Conservation (phyloP, 495 filamentous ascomycete species). For the Aspergillus mulundensis region DNA sequence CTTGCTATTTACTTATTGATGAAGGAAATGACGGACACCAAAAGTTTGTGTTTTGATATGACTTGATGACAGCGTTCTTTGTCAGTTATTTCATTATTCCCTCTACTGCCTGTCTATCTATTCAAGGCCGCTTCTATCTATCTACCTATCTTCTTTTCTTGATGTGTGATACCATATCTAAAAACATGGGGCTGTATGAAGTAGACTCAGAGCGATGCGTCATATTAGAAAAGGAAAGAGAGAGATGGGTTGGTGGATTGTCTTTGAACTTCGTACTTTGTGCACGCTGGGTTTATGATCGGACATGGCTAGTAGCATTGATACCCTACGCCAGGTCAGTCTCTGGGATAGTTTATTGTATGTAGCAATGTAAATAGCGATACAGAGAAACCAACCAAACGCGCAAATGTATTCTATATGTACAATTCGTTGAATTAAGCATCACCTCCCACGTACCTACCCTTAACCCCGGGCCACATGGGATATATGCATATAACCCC, state of each 20-base stretch:
- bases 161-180: neutral
- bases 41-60: slow-evolving; percentile 3
- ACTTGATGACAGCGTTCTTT: slow-evolving; percentile 4
- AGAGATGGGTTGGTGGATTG: neutral
- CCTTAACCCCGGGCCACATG: too few relatives aligned
- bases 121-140: too few relatives aligned
- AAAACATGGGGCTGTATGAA: neutral
- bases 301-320: too few relatives aligned
- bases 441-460: too few relatives aligned
- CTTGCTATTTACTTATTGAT: neutral
- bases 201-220: neutral
- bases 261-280: neutral
- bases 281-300: neutral
- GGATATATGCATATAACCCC: neutral
- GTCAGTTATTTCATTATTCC: neutral
- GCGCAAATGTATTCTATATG: too few relatives aligned
- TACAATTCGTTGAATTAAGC: neutral
- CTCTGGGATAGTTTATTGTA: too few relatives aligned
- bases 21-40: neutral
- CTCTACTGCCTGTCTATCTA: neutral
- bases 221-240: neutral
- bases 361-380: too few relatives aligned
- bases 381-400: too few relatives aligned
- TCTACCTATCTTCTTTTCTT: neutral
- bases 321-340: too few relatives aligned